Conservation (phyloP, 1,284 basidiomycete genomes). For the Hymenochaete sp. region DNA sequence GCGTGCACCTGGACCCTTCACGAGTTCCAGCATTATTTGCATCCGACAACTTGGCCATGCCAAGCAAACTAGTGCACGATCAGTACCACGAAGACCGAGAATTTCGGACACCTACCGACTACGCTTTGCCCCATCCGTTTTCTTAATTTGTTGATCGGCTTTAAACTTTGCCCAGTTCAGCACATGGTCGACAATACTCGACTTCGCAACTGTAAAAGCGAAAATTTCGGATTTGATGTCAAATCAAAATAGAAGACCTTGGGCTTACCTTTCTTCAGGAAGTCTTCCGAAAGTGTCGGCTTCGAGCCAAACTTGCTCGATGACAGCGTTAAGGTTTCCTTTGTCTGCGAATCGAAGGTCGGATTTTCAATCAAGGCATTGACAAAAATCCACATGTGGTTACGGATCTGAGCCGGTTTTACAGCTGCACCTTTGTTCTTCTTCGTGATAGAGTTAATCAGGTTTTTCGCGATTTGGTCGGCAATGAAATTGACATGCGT, state of each 20-base stretch:
- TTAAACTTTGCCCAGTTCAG: slow-evolving; percentile 96
- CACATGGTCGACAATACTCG: slow-evolving; percentile 87
- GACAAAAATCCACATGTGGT: slow-evolving; percentile 98
- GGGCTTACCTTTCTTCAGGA: slow-evolving; percentile 86
- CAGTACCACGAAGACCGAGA: not conserved
- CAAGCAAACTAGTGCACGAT: slow-evolving; percentile 57
- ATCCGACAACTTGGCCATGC: slow-evolving; percentile 90
- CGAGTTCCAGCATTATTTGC: slow-evolving; percentile 95
- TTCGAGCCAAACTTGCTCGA: slow-evolving; percentile 88
- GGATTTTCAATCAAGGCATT: slow-evolving; percentile 97
- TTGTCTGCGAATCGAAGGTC: slow-evolving; percentile 98
- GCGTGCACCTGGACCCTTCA: slow-evolving; percentile 77
- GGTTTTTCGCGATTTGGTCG: slow-evolving; percentile 82
- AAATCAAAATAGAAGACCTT: slow-evolving; percentile 4
- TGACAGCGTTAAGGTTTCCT: slow-evolving; percentile 89
- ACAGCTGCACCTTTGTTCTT: slow-evolving; percentile 95
- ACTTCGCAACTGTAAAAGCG: slow-evolving; percentile 64
- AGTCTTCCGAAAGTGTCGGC: slow-evolving; percentile 79
- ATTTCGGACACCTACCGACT: slow-evolving; percentile 48
- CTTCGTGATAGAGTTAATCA: slow-evolving; percentile 80
- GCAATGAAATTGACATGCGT: slow-evolving; percentile 87
- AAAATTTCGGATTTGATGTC: slow-evolving; percentile 1
- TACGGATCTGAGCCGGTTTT: slow-evolving; percentile 91
- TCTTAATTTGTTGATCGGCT: slow-evolving; percentile 93
- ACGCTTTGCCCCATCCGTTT: slow-evolving; percentile 92